These are phyloP conservation scores for Verticillium dahliae DNA, from an alignment of 2,329 filamentous ascomycete species.

Conservation along the genomic window DNA sequence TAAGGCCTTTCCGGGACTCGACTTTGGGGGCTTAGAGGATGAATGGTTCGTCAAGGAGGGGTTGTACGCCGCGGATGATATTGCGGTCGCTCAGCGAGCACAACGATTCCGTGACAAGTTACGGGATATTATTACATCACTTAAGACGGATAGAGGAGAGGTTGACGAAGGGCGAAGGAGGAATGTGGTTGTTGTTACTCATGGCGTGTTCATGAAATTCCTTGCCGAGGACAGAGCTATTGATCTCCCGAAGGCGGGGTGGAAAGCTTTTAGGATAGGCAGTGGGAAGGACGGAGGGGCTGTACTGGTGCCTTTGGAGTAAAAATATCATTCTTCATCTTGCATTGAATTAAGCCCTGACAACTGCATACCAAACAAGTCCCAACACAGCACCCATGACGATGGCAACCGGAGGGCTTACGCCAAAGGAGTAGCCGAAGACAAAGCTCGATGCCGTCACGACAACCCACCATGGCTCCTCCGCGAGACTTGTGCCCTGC, in stretches of 20 bases:
- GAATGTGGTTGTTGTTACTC: constrained; percentile 20
- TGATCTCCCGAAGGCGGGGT: constrained; percentile 22
- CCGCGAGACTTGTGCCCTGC: constrained; percentile 43
- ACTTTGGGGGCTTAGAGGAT: constrained; percentile 6
- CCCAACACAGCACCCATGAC: no score
- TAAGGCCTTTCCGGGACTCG: constrained; percentile 9
- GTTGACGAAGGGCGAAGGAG: constrained; percentile 2
- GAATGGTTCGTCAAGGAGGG: constrained; percentile 16
- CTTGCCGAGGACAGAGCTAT: constrained; percentile 16
- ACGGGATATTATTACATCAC: background rate
- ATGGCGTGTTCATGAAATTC: constrained; percentile 24
- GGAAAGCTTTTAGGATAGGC: constrained; percentile 17
- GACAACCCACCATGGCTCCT: constrained; percentile 59
- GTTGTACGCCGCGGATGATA: constrained; percentile 12
- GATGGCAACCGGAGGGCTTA: no score
- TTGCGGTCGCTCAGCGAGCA: constrained; percentile 11
- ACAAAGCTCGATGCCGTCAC: constrained; percentile 33
- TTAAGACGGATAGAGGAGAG: constrained; percentile 1
- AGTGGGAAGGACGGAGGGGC: constrained; percentile 1
- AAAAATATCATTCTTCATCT: background rate
- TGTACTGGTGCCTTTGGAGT: constrained; percentile 1
- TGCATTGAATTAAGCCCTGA: no score
- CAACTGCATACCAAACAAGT: background rate
- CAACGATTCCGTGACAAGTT: constrained; percentile 10
- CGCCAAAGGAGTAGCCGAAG: no score